Conservation (phyloP, 2,329 filamentous ascomycete species). For the Alternaria alternata region DNA sequence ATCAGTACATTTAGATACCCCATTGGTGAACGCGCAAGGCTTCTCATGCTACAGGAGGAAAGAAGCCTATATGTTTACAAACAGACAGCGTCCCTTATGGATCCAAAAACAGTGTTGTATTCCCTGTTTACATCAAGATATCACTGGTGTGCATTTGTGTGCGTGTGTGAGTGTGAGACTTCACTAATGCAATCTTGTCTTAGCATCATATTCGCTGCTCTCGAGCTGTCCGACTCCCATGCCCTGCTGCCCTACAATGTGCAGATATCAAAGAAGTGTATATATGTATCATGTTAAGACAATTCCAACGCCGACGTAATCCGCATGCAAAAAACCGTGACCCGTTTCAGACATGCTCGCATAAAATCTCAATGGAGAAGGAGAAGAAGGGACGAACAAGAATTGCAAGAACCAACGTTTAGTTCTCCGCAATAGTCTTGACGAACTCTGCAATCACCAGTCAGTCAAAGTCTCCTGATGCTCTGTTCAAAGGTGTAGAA, state of each 20-base stretch:
- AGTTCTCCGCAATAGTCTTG: slow-evolving; percentile 52
- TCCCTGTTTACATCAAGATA: slow-evolving; percentile 1
- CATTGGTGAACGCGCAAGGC: slow-evolving; percentile 43
- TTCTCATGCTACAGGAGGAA: slow-evolving; percentile 38
- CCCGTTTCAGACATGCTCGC: slow-evolving; percentile 34
- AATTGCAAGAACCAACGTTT: slow-evolving; percentile 12
- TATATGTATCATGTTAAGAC: slow-evolving; percentile 11
- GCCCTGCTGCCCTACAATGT: slow-evolving; percentile 7
- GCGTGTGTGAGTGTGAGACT: not conserved
- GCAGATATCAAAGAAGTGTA: slow-evolving; percentile 10
- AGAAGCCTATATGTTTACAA: slow-evolving; percentile 33
- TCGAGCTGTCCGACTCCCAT: not conserved
- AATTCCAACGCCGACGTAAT: slow-evolving; percentile 38
- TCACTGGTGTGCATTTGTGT: not conserved
- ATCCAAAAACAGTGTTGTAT: slow-evolving; percentile 39
- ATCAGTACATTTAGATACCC: slow-evolving; percentile 38
- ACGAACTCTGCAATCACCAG: slow-evolving; percentile 42
- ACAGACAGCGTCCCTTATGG: slow-evolving; percentile 39
- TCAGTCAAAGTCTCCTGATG: slow-evolving; percentile 1
- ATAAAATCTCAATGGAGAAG: slow-evolving; percentile 7
- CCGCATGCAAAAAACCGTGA: slow-evolving; percentile 35
- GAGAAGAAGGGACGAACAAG: not conserved
- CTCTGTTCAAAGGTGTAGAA: not conserved
- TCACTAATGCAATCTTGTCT: slow-evolving; percentile 1
- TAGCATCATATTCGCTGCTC: not conserved